phyloP scores from a whole-genome alignment of 2,329 filamentous ascomycete genomes.

The Paraphaeosphaeria sporulosa region DNA sequence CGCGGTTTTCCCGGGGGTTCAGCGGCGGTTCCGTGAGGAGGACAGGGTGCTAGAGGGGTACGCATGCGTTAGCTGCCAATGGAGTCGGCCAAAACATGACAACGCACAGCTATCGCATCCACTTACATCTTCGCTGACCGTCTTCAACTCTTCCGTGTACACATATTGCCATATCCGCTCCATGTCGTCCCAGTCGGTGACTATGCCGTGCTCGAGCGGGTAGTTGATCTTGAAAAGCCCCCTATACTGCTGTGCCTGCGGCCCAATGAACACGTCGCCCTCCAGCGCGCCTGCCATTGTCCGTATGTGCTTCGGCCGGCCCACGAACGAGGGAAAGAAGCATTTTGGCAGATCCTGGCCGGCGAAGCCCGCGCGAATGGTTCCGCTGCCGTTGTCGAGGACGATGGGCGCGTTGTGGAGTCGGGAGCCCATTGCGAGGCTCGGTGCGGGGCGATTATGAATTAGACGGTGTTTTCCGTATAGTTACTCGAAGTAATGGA shows the following conservation, averaged over 20 bases:
- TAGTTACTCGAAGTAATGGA: background rate
- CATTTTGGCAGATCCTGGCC: slow-evolving; percentile 96
- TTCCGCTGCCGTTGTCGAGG: slow-evolving; percentile 98
- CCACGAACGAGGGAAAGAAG: slow-evolving; percentile 97
- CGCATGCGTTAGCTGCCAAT: slow-evolving; percentile 15
- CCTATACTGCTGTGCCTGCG: slow-evolving; percentile 87
- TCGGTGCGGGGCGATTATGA: background rate
- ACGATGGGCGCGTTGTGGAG: slow-evolving; percentile 98
- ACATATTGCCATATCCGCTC: slow-evolving; percentile 99
- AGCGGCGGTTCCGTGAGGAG: slow-evolving; percentile 94
- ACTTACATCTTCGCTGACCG: slow-evolving; percentile 90
- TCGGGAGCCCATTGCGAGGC: slow-evolving; percentile 65
- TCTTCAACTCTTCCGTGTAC: slow-evolving; percentile 94
- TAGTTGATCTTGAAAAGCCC: slow-evolving; percentile 95
- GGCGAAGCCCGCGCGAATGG: slow-evolving; percentile 95
- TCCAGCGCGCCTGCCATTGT: slow-evolving; percentile 96
- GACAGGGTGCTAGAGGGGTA: slow-evolving; percentile 76
- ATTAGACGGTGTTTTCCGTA: background rate
- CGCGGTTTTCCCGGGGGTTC: slow-evolving; percentile 93
- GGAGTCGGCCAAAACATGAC: background rate
- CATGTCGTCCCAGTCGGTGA: slow-evolving; percentile 99
- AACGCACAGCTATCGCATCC: background rate
- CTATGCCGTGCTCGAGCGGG: slow-evolving; percentile 95
- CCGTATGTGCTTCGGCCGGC: slow-evolving; percentile 91
- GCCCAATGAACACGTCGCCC: slow-evolving; percentile 96